phyloP scores from a whole-genome alignment of 106 monocot genomes.

The Phalaenopsis aphrodite region DNA sequence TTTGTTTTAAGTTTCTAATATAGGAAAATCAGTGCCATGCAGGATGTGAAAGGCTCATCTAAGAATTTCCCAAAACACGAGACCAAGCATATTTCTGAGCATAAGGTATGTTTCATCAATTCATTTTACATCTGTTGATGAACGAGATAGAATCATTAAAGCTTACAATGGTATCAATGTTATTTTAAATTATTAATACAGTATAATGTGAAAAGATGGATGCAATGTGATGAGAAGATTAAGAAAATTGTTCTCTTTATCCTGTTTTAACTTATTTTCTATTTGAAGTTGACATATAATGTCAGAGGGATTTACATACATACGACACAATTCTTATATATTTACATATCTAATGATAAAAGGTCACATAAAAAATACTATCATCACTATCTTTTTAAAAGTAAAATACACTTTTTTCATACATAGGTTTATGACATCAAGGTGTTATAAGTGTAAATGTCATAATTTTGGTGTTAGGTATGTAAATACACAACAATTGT shows the following conservation, averaged over 20 bases:
- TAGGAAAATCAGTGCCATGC: constrained; percentile 33
- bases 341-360: no score
- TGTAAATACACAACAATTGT: no score
- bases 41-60: constrained; percentile 66
- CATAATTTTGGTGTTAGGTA: no score
- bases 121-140: background rate
- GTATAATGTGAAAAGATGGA: background rate
- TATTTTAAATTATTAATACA: background rate
- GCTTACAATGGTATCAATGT: background rate
- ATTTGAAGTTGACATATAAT: no score
- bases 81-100: constrained; percentile 73
- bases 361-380: no score
- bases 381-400: no score
- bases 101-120: constrained; percentile 53
- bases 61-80: constrained; percentile 86
- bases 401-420: no score
- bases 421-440: no score
- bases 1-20: constrained; percentile 6
- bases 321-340: no score
- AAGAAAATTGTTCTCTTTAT: background rate
- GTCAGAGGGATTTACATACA: no score
- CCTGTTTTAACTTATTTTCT: no score
- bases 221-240: background rate
- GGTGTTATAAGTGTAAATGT: no score
- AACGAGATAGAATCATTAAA: background rate